Evolutionary conservation across 2,329 filamentous ascomycete species (phyloP), one percentile per base, ranked within the genome.

Genomic region (Monosporascus ibericus): DNA sequence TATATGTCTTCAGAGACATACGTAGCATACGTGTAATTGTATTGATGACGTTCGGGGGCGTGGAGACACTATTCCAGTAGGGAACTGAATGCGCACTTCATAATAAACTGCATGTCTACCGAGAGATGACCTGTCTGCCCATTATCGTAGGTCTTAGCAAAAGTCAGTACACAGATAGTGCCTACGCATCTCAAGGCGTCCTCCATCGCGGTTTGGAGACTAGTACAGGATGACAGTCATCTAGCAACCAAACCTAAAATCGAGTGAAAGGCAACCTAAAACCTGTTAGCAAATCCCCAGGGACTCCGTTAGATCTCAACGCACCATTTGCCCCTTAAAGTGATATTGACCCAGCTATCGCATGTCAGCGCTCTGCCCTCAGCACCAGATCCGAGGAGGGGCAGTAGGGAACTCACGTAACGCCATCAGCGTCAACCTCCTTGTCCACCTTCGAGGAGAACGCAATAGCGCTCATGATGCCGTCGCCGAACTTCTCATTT

Each of bases 391-490:
- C 17, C 15, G 36, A 42, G 27, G 11, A n/a, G 44, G 20, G 15
- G 27, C 9, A 11, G 9, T 30, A 30, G 27, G 27, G 27, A 6
- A 66, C 65, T 63, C 52, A 68, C 60, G 86, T 77, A 50, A 82
- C 80, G 4, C 91, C 92, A 63, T 88, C 82, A 55, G 87, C 84
- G 68, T 96, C 92, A 1, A 86, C 85, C 80, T 97, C 92, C 80
- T 95, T 95, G 69, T 96, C 90, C 2, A 97, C 88, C 66, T 90
- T 90, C 0, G 90, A 95, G 49, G 84, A 88, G 70, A 96, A 96
- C 17, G 85, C 84, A 65, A 96, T 96, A 1, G 92, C 92, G 67
- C 90, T 95, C 92, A 97, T 96, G 66, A 97, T 97, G 1, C 92
- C 92, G 67, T 92, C 88, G 0, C 88, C 88, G 66, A 90, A 91